phyloP scores from a whole-genome alignment of 108 stramenopile genomes.

The Cyclostephanos tholiformis region DNA sequence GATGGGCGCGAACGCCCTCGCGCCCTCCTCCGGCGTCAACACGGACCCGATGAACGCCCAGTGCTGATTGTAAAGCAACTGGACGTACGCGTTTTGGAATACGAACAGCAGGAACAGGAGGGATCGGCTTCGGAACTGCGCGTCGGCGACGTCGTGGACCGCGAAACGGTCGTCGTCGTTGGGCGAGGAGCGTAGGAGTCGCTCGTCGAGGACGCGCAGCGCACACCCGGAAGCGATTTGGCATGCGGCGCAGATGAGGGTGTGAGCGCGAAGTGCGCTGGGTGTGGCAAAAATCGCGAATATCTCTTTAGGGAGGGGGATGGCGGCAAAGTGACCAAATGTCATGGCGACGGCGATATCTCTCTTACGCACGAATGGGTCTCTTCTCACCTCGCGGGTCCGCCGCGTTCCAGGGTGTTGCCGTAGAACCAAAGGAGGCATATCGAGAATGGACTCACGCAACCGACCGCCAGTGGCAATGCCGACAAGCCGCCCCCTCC shows the following conservation, averaged over 20 bases:
- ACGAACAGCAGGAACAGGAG: slow-evolving; percentile 59
- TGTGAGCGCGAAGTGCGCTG: slow-evolving; percentile 62
- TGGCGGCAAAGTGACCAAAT: too few species aligned
- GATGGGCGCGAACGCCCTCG: slow-evolving; percentile 72
- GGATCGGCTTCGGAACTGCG: slow-evolving; percentile 14
- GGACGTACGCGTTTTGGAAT: slow-evolving; percentile 88
- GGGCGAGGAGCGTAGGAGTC: slow-evolving; percentile 2
- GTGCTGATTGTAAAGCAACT: slow-evolving; percentile 80
- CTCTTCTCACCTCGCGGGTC: slow-evolving; percentile 40
- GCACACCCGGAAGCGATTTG: slow-evolving; percentile 24
- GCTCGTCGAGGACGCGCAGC: slow-evolving; percentile 24
- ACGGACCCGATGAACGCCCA: slow-evolving; percentile 83
- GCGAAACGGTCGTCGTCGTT: neutral
- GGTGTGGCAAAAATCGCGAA: slow-evolving; percentile 3
- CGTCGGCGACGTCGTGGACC: neutral
- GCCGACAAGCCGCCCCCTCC: slow-evolving; percentile 57
- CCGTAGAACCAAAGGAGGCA: slow-evolving; percentile 70
- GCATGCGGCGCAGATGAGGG: slow-evolving; percentile 44
- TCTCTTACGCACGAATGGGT: too few species aligned
- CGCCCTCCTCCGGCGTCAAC: slow-evolving; percentile 72
- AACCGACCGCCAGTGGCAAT: slow-evolving; percentile 81
- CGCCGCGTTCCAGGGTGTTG: slow-evolving; percentile 52
- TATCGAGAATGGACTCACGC: slow-evolving; percentile 72
- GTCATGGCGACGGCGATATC: too few species aligned
- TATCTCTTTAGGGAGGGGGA: too few species aligned